Evolutionary conservation across 345 rosid genomes (phyloP).

Genomic region (Corchorus olitorius): DNA sequence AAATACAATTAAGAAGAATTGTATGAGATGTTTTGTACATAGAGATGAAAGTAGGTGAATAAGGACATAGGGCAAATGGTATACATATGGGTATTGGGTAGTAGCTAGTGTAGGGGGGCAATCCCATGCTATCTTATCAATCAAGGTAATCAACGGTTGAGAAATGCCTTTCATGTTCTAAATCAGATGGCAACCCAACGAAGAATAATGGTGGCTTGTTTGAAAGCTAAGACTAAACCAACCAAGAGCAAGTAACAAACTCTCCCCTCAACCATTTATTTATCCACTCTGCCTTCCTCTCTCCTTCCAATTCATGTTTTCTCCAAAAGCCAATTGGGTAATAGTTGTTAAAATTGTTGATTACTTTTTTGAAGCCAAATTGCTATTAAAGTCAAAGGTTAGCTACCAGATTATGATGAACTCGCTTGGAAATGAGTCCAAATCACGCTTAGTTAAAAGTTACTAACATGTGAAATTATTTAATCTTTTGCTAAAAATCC

Average conservation of each 20-base stretch:
- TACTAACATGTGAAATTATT: neutral
- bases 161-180: conserved; percentile 46
- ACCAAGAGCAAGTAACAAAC: conserved; percentile 41
- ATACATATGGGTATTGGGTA: neutral
- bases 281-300: neutral
- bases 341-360: conserved; percentile 4
- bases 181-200: conserved; percentile 26
- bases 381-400: conserved; percentile 8
- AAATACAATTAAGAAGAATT: neutral
- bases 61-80: neutral
- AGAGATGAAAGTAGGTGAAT: neutral
- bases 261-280: neutral
- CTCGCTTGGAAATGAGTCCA: conserved; percentile 5
- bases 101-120: neutral
- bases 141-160: conserved; percentile 41
- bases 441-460: neutral
- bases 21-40: no score
- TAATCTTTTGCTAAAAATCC: neutral
- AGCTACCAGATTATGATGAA: neutral
- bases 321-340: neutral
- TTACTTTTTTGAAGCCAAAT: neutral
- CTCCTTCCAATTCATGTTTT: neutral
- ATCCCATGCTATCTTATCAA: conserved; percentile 26
- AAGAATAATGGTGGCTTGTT: conserved; percentile 24
- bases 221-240: conserved; percentile 46